phyloP scores from a whole-genome alignment of 768 basidiomycete genomes.

The Porpolomopsis calyptriformis region DNA sequence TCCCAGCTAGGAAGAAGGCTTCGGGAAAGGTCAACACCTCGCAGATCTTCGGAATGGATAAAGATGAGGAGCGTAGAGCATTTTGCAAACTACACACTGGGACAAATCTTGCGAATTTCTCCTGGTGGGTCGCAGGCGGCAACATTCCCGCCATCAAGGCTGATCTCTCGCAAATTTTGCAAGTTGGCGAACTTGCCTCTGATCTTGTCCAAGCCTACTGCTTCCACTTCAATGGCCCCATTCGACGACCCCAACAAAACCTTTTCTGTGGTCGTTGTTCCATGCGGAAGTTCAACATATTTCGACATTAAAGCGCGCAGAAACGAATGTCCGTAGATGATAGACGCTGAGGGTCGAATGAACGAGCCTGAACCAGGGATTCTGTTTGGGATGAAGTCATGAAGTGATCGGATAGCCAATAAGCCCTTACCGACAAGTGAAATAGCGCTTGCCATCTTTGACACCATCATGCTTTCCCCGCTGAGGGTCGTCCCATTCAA shows the following conservation, averaged over 20 bases:
- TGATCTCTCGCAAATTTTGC: constrained; percentile 61
- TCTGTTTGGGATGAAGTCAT: no score
- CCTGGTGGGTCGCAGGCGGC: constrained; percentile 38
- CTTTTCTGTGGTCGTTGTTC: constrained; percentile 42
- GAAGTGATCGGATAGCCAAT: constrained; percentile 1
- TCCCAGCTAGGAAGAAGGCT: constrained; percentile 70
- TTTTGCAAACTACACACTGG: constrained; percentile 42
- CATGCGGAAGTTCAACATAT: constrained; percentile 60
- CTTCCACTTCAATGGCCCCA: constrained; percentile 78
- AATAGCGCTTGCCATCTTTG: constrained; percentile 71
- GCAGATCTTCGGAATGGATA: constrained; percentile 41
- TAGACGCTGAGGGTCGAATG: constrained; percentile 52
- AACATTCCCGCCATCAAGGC: constrained; percentile 63
- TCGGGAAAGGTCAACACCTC: constrained; percentile 71
- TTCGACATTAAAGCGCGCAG: constrained; percentile 62
- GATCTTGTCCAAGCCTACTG: constrained; percentile 72
- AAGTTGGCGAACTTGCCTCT: constrained; percentile 58
- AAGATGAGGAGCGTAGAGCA: constrained; percentile 51
- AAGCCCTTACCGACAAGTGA: constrained; percentile 55
- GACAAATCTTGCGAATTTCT: constrained; percentile 46
- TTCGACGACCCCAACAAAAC: constrained; percentile 73
- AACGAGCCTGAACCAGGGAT: constrained; percentile 63
- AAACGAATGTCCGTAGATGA: constrained; percentile 61
- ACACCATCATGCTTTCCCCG: constrained; percentile 84
- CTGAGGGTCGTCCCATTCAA: constrained; percentile 85